phyloP scores from a whole-genome alignment of 2,329 filamentous ascomycete genomes.

The Lizonia empirigonia region DNA sequence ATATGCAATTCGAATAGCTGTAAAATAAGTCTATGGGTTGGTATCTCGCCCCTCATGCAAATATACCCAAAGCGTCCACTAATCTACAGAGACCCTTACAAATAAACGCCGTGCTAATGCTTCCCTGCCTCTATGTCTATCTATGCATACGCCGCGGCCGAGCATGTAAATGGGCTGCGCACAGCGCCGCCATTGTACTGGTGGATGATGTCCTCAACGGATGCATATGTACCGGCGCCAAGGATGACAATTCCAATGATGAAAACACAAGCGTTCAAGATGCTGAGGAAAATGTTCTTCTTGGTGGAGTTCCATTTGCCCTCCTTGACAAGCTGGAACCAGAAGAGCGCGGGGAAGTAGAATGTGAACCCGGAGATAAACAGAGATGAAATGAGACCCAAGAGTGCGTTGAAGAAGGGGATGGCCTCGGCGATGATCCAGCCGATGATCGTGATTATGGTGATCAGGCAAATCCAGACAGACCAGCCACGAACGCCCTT shows the following conservation, averaged over 20 bases:
- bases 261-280: constrained; percentile 37
- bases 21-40: not conserved
- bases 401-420: constrained; percentile 71
- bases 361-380: constrained; percentile 73
- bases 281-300: constrained; percentile 41
- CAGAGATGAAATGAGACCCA: constrained; percentile 66
- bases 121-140: not conserved
- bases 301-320: constrained; percentile 49
- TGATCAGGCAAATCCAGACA: constrained; percentile 65
- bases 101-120: constrained; percentile 19
- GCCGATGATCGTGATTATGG: constrained; percentile 64
- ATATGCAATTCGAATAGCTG: constrained; percentile 1
- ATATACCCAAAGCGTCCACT: not conserved
- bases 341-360: constrained; percentile 48
- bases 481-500: constrained; percentile 48
- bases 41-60: constrained; percentile 10
- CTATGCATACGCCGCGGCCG: constrained; percentile 39
- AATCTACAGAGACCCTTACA: not conserved
- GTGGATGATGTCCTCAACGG: constrained; percentile 52
- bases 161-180: constrained; percentile 51
- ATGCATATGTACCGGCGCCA: constrained; percentile 52
- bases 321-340: constrained; percentile 50
- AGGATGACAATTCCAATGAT: constrained; percentile 42
- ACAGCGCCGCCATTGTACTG: constrained; percentile 48
- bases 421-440: constrained; percentile 74